Conservation (phyloP, 2,329 filamentous ascomycete genomes). For the Biscogniauxia sp. region DNA sequence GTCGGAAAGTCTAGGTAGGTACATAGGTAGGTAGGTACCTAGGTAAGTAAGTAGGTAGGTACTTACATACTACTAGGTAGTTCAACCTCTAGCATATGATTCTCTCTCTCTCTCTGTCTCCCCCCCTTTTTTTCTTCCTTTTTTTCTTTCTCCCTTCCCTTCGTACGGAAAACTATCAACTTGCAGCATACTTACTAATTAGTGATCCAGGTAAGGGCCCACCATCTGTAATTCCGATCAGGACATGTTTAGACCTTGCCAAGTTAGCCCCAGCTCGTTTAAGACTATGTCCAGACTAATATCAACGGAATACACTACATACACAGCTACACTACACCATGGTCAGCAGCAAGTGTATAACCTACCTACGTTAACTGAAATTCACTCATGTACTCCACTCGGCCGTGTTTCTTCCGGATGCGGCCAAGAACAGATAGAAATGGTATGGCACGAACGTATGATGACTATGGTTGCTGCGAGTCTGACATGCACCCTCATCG, state of each 20-base stretch:
- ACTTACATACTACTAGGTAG: too few relatives aligned
- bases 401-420: slow-evolving; percentile 22
- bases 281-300: not conserved
- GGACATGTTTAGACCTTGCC: not conserved
- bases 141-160: not conserved
- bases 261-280: not conserved
- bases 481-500: slow-evolving; percentile 22
- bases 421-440: slow-evolving; percentile 15
- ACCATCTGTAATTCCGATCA: not conserved
- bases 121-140: not conserved
- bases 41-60: not conserved
- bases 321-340: too few relatives aligned
- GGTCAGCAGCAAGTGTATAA: not conserved
- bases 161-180: not conserved
- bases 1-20: not conserved
- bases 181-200: not conserved
- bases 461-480: slow-evolving; percentile 18
- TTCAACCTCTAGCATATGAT: not conserved
- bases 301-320: not conserved
- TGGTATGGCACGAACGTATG: slow-evolving; percentile 11
- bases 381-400: slow-evolving; percentile 13
- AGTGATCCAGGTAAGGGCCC: too few relatives aligned
- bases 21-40: not conserved
- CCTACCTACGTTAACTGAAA: slow-evolving; percentile 1
- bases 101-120: not conserved